Evolutionary conservation across 352 stramenopile genomes (phyloP).

Genomic region (Aphanomyces stellatus): DNA sequence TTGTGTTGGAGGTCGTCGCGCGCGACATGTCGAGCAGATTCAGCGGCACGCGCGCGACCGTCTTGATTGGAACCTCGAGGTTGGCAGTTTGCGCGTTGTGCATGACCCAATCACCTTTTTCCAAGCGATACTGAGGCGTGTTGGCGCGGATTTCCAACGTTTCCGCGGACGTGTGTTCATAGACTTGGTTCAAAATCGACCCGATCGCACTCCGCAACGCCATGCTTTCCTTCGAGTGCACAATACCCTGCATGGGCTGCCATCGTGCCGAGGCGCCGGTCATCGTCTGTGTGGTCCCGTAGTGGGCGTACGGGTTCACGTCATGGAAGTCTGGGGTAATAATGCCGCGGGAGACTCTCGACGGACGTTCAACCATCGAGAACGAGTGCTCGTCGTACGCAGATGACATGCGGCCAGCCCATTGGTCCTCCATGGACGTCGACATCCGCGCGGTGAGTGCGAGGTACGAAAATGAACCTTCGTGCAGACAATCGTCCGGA

Average conservation of each 20-base stretch:
- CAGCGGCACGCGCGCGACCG: conserved; percentile 57
- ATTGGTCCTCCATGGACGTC: not conserved
- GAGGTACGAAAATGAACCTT: not conserved
- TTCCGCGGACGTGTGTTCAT: conserved; percentile 71
- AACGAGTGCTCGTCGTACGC: not conserved
- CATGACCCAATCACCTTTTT: conserved; percentile 78
- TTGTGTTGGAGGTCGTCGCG: conserved; percentile 29
- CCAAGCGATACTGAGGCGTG: conserved; percentile 80
- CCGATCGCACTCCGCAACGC: conserved; percentile 66
- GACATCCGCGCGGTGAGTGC: no score
- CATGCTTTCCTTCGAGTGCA: conserved; percentile 77
- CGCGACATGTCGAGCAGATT: conserved; percentile 58
- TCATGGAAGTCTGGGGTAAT: conserved; percentile 12
- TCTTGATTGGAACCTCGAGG: conserved; percentile 77
- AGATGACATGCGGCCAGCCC: not conserved
- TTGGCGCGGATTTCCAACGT: conserved; percentile 84
- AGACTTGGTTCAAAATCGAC: conserved; percentile 61
- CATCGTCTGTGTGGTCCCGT: not conserved
- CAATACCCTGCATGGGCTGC: conserved; percentile 62
- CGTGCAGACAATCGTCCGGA: not conserved
- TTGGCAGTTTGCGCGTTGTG: conserved; percentile 56
- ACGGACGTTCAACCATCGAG: not conserved
- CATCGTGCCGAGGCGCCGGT: conserved; percentile 29
- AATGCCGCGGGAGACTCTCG: conserved; percentile 10
- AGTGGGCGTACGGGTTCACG: conserved; percentile 18